Evolutionary conservation across 805 yeast genomes (phyloP), one percentile per base, ranked within the genome.

Genomic region (Teunomyces kruisii): DNA sequence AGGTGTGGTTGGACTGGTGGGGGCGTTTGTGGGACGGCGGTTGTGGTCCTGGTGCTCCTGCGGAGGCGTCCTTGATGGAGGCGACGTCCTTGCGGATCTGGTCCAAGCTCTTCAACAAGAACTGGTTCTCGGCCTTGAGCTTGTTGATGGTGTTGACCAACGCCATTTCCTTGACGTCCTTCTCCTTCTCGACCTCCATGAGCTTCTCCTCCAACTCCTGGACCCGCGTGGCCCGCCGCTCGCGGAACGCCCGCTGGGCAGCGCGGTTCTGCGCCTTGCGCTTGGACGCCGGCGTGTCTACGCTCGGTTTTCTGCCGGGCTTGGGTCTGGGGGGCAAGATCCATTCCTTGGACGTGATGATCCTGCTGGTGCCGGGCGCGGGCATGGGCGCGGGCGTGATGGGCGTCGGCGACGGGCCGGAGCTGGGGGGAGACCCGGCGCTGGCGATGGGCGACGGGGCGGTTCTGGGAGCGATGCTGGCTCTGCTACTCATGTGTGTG

Each of bases 181-280:
- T 75, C 54, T 81, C 91, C 52, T 79, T 76, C 64, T 86, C 92
- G 42, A 83, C 75, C 56, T 79, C 86, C 59, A 76, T 68, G 45
- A 85, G 73, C 63, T 80, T 81, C 42, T 76, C 79, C 61, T 88
- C 96, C 44, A 91, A 71, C 59, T 86, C 95, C 47, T 81, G 81
- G 6, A 89, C 88, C 42, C 90, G 69, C 27, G 86, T 86, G 14
- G 96, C 95, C 55, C 95, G 71, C 52, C 96, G 75, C 62, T 89
- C 95, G 52, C 97, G 70, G 68, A 88, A 88, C 2, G 97, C 95
- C 46, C 96, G 61, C 70, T 91, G 96, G 16, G 97, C 96, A n/a
- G 94, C 96, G 47, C 97, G 71, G 61, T 90, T 90, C 64, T 87
- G 97, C 3, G 96, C 96, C 64, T 88, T 88, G 43, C 96, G 70